Conservation (phyloP, 768 basidiomycete genomes). For the Pholiota conissans region DNA sequence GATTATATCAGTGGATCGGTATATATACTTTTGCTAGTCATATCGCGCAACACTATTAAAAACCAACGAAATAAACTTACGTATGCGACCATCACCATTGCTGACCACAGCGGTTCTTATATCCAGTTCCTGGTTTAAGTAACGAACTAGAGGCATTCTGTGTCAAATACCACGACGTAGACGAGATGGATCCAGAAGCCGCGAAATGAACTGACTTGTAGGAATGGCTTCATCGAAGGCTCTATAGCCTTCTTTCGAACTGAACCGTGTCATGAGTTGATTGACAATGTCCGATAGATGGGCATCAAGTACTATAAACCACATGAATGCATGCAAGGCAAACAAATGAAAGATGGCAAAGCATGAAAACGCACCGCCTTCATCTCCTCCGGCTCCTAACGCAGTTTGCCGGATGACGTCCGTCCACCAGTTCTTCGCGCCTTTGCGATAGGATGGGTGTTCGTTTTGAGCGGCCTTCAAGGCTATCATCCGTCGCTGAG, state of each 20-base stretch:
- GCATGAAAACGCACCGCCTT: slow-evolving; percentile 40
- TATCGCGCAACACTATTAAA: not conserved
- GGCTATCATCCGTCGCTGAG: slow-evolving; percentile 25
- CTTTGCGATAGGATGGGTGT: slow-evolving; percentile 57
- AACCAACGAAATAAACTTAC: slow-evolving; percentile 33
- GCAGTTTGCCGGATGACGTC: slow-evolving; percentile 77
- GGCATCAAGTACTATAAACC: slow-evolving; percentile 47
- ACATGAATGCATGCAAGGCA: not conserved
- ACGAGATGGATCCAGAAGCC: not conserved
- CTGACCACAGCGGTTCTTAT: slow-evolving; percentile 63
- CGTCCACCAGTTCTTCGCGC: slow-evolving; percentile 69
- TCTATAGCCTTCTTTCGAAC: slow-evolving; percentile 67
- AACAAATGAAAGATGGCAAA: not conserved
- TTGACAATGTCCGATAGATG: slow-evolving; percentile 59
- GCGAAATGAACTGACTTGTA: slow-evolving; percentile 21
- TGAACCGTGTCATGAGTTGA: slow-evolving; percentile 64
- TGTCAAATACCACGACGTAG: not conserved
- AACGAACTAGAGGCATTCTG: slow-evolving; percentile 35
- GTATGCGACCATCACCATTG: slow-evolving; percentile 72
- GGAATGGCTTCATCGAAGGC: slow-evolving; percentile 33
- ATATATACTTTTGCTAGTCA: not conserved
- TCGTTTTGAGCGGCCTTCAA: slow-evolving; percentile 51
- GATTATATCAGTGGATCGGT: not conserved
- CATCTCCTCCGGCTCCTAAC: slow-evolving; percentile 69
- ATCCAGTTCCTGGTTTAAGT: slow-evolving; percentile 35